These are phyloP conservation scores for Geotrichum klebahnii DNA, from an alignment of 1,139 yeast species.

Conservation along the genomic window DNA sequence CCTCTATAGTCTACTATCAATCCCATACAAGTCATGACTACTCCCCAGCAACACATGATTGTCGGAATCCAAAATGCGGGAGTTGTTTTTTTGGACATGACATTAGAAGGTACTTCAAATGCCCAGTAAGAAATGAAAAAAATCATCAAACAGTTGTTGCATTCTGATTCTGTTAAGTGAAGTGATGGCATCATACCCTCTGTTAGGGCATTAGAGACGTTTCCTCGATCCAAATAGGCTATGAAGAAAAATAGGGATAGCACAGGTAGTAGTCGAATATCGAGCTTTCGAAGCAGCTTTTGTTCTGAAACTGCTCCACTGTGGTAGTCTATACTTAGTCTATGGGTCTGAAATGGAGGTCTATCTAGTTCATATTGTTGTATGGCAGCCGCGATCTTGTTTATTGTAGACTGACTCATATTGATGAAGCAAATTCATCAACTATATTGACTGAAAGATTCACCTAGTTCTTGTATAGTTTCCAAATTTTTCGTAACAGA, in stretches of 20 bases:
- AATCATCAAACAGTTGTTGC: conserved; percentile 51
- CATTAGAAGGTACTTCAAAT: conserved; percentile 51
- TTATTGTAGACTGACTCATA: conserved; percentile 18
- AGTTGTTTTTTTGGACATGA: conserved; percentile 36
- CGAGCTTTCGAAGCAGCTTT: conserved; percentile 27
- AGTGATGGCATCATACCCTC: conserved; percentile 54
- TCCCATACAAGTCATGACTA: conserved; percentile 47
- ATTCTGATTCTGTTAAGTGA: conserved; percentile 45
- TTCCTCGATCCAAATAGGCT: conserved; percentile 55
- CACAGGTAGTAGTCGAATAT: conserved; percentile 29
- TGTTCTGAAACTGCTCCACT: conserved; percentile 10
- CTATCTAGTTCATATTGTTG: conserved; percentile 15
- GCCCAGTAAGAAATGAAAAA: conserved; percentile 51
- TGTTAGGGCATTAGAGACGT: conserved; percentile 56
- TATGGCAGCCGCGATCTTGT: conserved; percentile 15
- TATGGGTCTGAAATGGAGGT: conserved; percentile 2
- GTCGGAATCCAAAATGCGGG: conserved; percentile 46
- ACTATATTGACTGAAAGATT: not conserved
- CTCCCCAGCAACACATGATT: conserved; percentile 53
- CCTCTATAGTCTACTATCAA: conserved; percentile 44
- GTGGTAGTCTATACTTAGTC: not conserved
- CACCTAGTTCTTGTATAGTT: not conserved
- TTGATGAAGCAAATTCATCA: not conserved
- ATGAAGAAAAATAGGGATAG: conserved; percentile 50
- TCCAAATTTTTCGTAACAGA: not conserved